A percentile compares a stretch with the other conserved stretches of the same genome.
These are phyloP conservation scores for Plantago major DNA, from an alignment of 257 asterid species.

Conservation along the genomic window DNA sequence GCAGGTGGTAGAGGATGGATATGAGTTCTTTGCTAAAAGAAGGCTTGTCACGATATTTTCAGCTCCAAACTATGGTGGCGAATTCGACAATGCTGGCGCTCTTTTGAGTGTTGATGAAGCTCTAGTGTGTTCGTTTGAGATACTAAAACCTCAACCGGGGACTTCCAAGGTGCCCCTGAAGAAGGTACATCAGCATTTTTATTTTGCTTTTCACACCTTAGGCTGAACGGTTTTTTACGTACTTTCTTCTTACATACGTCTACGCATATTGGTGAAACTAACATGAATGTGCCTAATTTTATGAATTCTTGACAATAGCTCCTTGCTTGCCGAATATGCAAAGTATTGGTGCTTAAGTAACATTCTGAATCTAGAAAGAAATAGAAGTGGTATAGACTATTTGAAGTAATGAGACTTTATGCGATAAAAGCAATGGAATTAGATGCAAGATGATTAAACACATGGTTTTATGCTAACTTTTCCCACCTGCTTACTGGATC, in stretches of 20 bases:
- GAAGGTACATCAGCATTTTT: constrained; percentile 35
- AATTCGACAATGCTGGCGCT: constrained; percentile 75
- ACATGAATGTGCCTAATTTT: not conserved
- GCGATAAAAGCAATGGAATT: not conserved
- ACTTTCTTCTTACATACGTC: no score
- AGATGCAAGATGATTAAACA: not conserved
- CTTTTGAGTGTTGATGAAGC: constrained; percentile 66
- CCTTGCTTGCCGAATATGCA: not conserved
- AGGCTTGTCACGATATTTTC: constrained; percentile 67
- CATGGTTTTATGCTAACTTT: not conserved
- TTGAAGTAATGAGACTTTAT: not conserved
- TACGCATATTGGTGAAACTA: not conserved
- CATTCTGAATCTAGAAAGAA: not conserved
- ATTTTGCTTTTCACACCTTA: not conserved
- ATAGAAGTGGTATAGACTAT: not conserved
- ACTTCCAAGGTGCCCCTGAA: constrained; percentile 48
- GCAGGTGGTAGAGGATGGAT: constrained; percentile 87
- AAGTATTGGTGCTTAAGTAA: not conserved
- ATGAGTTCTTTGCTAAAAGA: constrained; percentile 72
- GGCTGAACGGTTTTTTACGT: not conserved
- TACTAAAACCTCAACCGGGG: constrained; percentile 42
- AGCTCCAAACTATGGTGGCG: constrained; percentile 83
- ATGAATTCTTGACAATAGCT: not conserved
- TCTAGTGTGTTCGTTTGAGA: constrained; percentile 63
- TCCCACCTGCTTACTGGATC: not conserved